Percentiles rank a stretch among this genome's conserved stretches.
These are phyloP conservation scores for Skeletonema costatum DNA, from an alignment of 108 stramenopile genomes.

Conservation along the genomic window DNA sequence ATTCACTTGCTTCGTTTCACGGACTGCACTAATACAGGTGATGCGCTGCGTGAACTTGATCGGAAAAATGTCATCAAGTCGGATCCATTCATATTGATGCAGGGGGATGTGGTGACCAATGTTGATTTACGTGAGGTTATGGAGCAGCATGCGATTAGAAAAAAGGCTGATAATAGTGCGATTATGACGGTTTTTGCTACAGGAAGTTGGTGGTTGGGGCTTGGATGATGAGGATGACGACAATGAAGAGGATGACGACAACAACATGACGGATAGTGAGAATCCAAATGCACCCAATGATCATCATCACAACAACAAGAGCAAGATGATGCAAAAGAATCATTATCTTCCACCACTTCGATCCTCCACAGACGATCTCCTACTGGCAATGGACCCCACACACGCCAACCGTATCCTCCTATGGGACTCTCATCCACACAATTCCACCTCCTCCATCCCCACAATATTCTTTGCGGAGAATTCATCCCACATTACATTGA, in stretches of 20 bases:
- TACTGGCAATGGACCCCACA: constrained; percentile 78
- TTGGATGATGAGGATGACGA: constrained; percentile 34
- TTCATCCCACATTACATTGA: constrained; percentile 65
- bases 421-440: constrained; percentile 59
- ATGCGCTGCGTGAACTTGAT: constrained; percentile 96
- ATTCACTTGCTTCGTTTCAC: constrained; percentile 67
- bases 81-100: constrained; percentile 96
- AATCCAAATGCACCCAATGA: not conserved
- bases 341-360: constrained; percentile 39
- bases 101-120: constrained; percentile 94
- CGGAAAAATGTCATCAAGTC: constrained; percentile 89
- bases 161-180: constrained; percentile 73
- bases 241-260: constrained; percentile 1
- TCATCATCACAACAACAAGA: not conserved
- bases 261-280: constrained; percentile 1
- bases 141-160: constrained; percentile 64
- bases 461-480: constrained; percentile 78
- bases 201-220: constrained; percentile 60
- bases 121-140: constrained; percentile 76
- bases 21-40: constrained; percentile 87
- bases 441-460: constrained; percentile 52
- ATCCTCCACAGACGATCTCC: constrained; percentile 72
- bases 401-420: constrained; percentile 73
- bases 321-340: constrained; percentile 13
- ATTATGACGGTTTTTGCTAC: constrained; percentile 90